Conservation (phyloP, 352 stramenopile species). For the Thalassiosira pacifica region DNA sequence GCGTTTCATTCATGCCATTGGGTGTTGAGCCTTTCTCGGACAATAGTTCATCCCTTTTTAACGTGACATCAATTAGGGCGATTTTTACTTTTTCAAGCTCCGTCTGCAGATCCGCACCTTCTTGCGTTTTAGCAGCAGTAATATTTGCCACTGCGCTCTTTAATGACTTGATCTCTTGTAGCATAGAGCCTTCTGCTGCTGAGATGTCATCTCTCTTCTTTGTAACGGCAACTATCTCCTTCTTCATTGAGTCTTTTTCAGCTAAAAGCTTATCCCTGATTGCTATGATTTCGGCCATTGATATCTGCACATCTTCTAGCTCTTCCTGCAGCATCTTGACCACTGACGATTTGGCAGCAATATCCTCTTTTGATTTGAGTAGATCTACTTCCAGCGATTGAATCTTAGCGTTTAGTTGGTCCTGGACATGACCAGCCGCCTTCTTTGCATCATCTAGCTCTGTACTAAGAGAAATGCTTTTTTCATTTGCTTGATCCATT, state of each 20-base stretch:
- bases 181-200: background rate
- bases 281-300: background rate
- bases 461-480: constrained; percentile 5
- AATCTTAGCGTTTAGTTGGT: constrained; percentile 18
- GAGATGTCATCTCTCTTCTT: background rate
- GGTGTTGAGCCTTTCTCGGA: too few relatives aligned
- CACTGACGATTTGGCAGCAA: background rate
- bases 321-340: background rate
- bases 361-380: background rate
- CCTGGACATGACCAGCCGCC: background rate
- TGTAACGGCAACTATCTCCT: background rate
- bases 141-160: too few relatives aligned
- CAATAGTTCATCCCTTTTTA: too few relatives aligned
- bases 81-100: too few relatives aligned
- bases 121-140: too few relatives aligned
- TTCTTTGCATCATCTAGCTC: constrained; percentile 13
- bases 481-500: constrained; percentile 12
- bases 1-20: background rate
- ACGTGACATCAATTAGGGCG: too few relatives aligned
- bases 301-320: background rate
- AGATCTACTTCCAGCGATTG: constrained; percentile 8
- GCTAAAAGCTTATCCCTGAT: background rate
- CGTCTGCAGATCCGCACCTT: too few relatives aligned
- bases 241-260: constrained; percentile 5
- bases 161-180: too few relatives aligned